These are phyloP conservation scores for Teunomyces kruisii DNA, from an alignment of 805 yeast genomes.

Conservation along the genomic window DNA sequence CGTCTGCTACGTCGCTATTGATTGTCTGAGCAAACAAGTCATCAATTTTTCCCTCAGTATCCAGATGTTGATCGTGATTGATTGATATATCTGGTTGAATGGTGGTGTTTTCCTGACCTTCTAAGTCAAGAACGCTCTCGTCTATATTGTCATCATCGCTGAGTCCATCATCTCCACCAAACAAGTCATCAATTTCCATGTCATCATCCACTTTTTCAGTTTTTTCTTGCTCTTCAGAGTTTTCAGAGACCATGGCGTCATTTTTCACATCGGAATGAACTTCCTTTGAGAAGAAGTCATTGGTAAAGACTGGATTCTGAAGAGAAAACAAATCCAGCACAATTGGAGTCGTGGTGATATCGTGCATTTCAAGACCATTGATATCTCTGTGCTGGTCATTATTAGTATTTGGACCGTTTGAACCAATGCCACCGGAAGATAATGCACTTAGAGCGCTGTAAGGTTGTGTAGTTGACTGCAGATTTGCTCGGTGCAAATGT, in stretches of 20 bases:
- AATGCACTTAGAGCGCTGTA: slow-evolving; percentile 16
- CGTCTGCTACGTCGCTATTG: neutral
- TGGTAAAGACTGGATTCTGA: slow-evolving; percentile 11
- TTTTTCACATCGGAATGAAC: slow-evolving; percentile 3
- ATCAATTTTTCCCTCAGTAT: neutral
- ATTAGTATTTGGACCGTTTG: slow-evolving; percentile 11
- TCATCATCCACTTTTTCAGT: slow-evolving; percentile 15
- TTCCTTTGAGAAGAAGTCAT: slow-evolving; percentile 13
- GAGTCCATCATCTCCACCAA: slow-evolving; percentile 30
- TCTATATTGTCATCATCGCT: slow-evolving; percentile 18
- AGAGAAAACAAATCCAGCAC: slow-evolving; percentile 13
- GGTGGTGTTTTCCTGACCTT: neutral
- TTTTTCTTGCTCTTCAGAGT: slow-evolving; percentile 3
- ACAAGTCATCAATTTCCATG: slow-evolving; percentile 28
- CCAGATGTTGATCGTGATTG: neutral
- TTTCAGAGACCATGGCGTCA: neutral
- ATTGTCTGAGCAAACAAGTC: neutral
- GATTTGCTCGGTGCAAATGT: neutral
- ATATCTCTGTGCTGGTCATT: slow-evolving; percentile 13
- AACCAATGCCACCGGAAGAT: slow-evolving; percentile 10
- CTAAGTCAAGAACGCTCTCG: neutral
- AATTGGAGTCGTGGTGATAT: slow-evolving; percentile 12
- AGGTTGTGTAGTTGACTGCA: slow-evolving; percentile 4
- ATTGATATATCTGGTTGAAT: neutral
- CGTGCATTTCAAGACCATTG: slow-evolving; percentile 12